phyloP scores from a whole-genome alignment of 306 rosid species.

The Casuarina equisetifolia region DNA sequence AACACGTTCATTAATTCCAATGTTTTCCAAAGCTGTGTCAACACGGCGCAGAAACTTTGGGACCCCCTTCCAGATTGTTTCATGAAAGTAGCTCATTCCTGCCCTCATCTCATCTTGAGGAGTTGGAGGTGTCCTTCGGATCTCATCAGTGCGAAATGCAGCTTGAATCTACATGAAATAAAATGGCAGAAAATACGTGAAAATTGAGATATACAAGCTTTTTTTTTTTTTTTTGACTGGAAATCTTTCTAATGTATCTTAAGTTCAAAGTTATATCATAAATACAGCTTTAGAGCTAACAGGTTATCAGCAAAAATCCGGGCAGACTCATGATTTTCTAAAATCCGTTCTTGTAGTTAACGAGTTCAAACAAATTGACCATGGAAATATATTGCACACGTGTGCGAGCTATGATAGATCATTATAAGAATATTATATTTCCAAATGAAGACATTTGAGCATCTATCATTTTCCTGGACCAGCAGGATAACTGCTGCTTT shows the following conservation, averaged over 20 bases:
- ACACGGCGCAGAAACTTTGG: conserved; percentile 93
- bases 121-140: conserved; percentile 88
- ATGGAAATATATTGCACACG: neutral
- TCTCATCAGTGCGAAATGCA: conserved; percentile 97
- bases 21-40: conserved; percentile 92
- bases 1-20: conserved; percentile 85
- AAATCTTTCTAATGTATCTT: neutral
- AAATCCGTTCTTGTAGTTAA: neutral
- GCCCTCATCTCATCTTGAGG: conserved; percentile 99
- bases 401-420: neutral
- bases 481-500: neutral
- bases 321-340: neutral
- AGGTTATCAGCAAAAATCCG: neutral
- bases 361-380: neutral
- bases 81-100: conserved; percentile 99
- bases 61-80: conserved; percentile 95
- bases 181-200: conserved; percentile 12
- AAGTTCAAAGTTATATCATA: conserved; percentile 9
- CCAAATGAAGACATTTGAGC: neutral
- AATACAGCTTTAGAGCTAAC: neutral
- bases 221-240: conserved; percentile 2
- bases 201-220: conserved; percentile 1
- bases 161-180: conserved; percentile 78
- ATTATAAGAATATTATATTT: neutral
- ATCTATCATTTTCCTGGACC: neutral